Percentiles rank a stretch among this genome's conserved stretches.
phyloP scores from a whole-genome alignment of 306 rosid genomes.

The Fragaria ananassa region DNA sequence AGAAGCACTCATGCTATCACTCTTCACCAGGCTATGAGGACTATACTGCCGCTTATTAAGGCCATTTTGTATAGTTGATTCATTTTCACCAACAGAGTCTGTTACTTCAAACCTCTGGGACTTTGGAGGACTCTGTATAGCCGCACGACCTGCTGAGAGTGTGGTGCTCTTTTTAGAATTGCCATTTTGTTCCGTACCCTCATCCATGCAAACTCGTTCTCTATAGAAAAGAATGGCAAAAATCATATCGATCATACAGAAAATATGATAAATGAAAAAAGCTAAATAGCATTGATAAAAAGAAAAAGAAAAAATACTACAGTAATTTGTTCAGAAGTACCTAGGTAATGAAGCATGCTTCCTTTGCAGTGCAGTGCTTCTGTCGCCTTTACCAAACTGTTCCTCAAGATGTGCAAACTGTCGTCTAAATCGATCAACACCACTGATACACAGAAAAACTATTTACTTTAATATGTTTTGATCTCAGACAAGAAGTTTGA shows the following conservation, averaged over 20 bases:
- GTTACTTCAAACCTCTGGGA: constrained; percentile 20
- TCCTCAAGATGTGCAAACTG: constrained; percentile 64
- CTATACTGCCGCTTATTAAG: constrained; percentile 26
- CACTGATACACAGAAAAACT: constrained; percentile 33
- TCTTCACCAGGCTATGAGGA: constrained; percentile 36
- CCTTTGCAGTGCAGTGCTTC: constrained; percentile 44
- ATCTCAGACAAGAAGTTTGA: not conserved
- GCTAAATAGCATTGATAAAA: not conserved
- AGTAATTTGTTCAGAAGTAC: constrained; percentile 21
- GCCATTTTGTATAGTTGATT: constrained; percentile 33
- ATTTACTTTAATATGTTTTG: not conserved
- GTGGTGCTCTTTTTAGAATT: constrained; percentile 17
- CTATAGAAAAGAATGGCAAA: constrained; percentile 22
- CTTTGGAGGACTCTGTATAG: constrained; percentile 41
- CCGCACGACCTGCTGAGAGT: constrained; percentile 41
- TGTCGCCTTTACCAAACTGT: constrained; percentile 30
- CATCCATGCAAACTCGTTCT: constrained; percentile 50
- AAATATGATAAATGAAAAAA: not conserved
- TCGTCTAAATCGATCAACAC: constrained; percentile 55
- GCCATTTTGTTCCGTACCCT: constrained; percentile 31
- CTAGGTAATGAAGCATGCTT: constrained; percentile 66
- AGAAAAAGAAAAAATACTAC: not conserved
- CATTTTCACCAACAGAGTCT: constrained; percentile 18
- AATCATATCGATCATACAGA: not conserved
- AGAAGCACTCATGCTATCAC: constrained; percentile 43